A percentile compares a stretch with the other conserved stretches of the same genome.
These are phyloP conservation scores for Penicillium parvum DNA, from an alignment of 495 filamentous ascomycete species.

Conservation along the genomic window DNA sequence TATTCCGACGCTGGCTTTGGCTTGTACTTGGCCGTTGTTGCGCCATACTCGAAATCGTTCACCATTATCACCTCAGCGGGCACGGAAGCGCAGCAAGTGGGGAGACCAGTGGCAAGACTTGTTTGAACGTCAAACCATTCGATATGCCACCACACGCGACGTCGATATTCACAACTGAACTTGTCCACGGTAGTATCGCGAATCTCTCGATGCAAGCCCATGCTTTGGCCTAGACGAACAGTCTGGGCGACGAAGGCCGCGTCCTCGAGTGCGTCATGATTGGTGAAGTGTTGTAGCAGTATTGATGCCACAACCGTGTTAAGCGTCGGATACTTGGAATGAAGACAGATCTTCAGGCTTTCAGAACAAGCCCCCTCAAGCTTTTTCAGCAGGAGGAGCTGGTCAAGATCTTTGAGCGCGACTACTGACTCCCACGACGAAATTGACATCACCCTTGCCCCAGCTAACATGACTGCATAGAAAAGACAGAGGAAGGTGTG, in stretches of 20 bases:
- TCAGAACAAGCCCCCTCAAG: constrained; percentile 3
- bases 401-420: neutral
- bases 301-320: constrained; percentile 15
- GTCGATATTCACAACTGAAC: constrained; percentile 1
- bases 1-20: constrained; percentile 9
- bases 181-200: neutral
- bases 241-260: constrained; percentile 5
- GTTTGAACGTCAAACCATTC: constrained; percentile 23
- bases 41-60: neutral
- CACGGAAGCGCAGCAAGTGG: constrained; percentile 12
- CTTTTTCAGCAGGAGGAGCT: neutral
- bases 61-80: constrained; percentile 5
- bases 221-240: constrained; percentile 16
- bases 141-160: constrained; percentile 22
- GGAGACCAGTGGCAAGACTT: constrained; percentile 18
- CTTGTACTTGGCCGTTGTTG: constrained; percentile 1
- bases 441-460: constrained; percentile 8
- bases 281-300: constrained; percentile 4
- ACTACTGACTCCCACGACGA: constrained; percentile 1
- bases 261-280: neutral
- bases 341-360: constrained; percentile 10
- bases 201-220: constrained; percentile 17
- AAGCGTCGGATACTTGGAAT: constrained; percentile 18
- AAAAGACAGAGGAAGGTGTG: constrained; percentile 19
- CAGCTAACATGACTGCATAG: constrained; percentile 15